Base-by-base conservation (phyloP, 2,329 filamentous ascomycete species). In the Penicillium capsulatum region DNA sequence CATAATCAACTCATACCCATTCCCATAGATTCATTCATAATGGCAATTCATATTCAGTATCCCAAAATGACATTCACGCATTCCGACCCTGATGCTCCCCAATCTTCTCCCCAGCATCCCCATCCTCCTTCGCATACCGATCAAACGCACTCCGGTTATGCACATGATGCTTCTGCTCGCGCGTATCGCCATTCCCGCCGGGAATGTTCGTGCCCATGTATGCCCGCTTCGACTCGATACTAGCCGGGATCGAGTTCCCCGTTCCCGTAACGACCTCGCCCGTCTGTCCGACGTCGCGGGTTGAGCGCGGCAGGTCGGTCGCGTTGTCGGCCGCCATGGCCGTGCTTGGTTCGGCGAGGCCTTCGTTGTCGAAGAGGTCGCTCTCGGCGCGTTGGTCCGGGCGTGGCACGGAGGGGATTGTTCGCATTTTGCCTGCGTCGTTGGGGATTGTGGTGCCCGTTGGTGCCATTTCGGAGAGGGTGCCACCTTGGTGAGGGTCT, bases 271-370 rank as follows among this genome's bases (percentile, higher is more conserved):
- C 38, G 2, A 70, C 59, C 29, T 71, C 67, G 2, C 60, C 61
- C 0, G 51, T 54, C 11, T 58, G 39, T 4, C 59, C 63, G 17
- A 58, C 56, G 38, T 71, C 69, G 8, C 49, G 38, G 2, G 58
- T 54, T 14, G 61, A 58, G 16, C 53, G 58, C 3, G 74, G 68
- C 41, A 76, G 67, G 32, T 75, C 70, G 20, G 63, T 69, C 6
- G 63, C 54, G 43, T 77, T 76, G 42, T 72, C 69, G 6, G 69
- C 72, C 0, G 70, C 72, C 13, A 61, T 59, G n/a, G 66, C 66
- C 1, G 62, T 44, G 26, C 59, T 58, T 4, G 61, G 51, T 31
- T 59, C 51, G 9, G 63, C 66, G 11, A 68, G 41, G 17, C 63
- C 59, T 16, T 65, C 60, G 28, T 66, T 56, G 31, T 67, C 57